Conservation (phyloP, 1,284 basidiomycete species). For the Leccinum laetum region DNA sequence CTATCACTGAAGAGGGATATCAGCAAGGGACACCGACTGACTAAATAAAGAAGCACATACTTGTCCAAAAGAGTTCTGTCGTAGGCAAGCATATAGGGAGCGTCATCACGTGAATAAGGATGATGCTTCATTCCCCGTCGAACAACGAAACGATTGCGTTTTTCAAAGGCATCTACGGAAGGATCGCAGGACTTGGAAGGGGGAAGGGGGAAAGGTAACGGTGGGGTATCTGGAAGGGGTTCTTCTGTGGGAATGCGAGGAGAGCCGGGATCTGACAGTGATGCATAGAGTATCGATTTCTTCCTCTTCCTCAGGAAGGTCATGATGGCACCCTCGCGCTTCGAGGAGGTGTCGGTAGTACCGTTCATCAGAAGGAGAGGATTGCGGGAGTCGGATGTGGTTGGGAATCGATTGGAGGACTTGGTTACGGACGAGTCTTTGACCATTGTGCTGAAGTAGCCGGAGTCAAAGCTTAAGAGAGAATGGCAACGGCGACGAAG, state of each 20-base stretch:
- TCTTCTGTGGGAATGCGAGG: slow-evolving; percentile 8
- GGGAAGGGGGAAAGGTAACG: neutral
- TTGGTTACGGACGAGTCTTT: slow-evolving; percentile 17
- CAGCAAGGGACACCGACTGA: slow-evolving; percentile 12
- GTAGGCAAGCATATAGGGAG: slow-evolving; percentile 66
- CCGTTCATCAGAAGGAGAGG: slow-evolving; percentile 13
- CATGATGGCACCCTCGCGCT: slow-evolving; percentile 24
- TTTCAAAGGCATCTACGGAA: slow-evolving; percentile 24
- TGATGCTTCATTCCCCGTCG: slow-evolving; percentile 51
- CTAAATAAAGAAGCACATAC: slow-evolving; percentile 37
- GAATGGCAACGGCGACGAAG: slow-evolving; percentile 18
- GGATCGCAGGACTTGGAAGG: slow-evolving; percentile 11
- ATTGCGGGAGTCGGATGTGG: slow-evolving; percentile 14
- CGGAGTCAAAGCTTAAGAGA: slow-evolving; percentile 29
- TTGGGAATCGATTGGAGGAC: slow-evolving; percentile 10
- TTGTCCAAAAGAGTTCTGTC: slow-evolving; percentile 56
- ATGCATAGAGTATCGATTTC: slow-evolving; percentile 16
- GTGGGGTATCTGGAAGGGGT: neutral
- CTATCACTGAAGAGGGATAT: slow-evolving; percentile 47
- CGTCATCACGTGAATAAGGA: slow-evolving; percentile 47
- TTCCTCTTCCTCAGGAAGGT: slow-evolving; percentile 26
- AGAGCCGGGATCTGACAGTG: slow-evolving; percentile 12
- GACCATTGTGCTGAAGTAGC: slow-evolving; percentile 29
- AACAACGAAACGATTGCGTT: slow-evolving; percentile 38
- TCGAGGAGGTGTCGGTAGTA: slow-evolving; percentile 11